These are phyloP conservation scores for Hirsutella rhossiliensis DNA, from an alignment of 2,329 filamentous ascomycete species.

Conservation along the genomic window DNA sequence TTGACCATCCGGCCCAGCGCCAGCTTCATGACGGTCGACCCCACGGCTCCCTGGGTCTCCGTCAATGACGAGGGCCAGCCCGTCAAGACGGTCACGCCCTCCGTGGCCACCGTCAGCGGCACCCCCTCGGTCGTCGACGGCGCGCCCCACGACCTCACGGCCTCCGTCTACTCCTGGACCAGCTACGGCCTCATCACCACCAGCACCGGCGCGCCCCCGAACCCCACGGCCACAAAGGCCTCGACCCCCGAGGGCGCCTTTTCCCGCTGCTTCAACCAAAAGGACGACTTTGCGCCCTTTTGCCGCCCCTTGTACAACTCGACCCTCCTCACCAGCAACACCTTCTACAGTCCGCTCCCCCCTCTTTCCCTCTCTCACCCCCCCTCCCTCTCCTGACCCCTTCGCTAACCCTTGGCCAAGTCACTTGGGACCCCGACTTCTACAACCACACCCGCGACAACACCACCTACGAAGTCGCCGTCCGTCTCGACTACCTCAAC, in stretches of 20 bases:
- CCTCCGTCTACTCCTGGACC: constrained; percentile 25
- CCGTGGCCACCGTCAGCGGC: constrained; percentile 31
- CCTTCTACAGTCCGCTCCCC: constrained; percentile 36
- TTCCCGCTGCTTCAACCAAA: constrained; percentile 33
- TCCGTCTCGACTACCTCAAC: constrained; percentile 30
- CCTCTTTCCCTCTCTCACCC: neutral
- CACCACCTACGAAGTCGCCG: constrained; percentile 16
- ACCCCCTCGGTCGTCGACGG: constrained; percentile 23
- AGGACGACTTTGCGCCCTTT: constrained; percentile 36
- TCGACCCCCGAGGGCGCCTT: constrained; percentile 35
- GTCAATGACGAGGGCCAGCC: constrained; percentile 35
- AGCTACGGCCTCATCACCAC: constrained; percentile 24
- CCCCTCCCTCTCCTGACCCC: neutral
- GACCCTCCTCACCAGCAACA: constrained; percentile 29
- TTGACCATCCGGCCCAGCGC: too few relatives aligned
- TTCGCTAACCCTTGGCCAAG: constrained; percentile 17
- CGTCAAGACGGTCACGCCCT: constrained; percentile 34
- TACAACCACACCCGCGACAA: constrained; percentile 30
- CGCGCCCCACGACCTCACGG: constrained; percentile 35
- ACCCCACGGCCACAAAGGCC: constrained; percentile 27
- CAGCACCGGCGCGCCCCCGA: constrained; percentile 29
- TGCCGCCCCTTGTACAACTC: constrained; percentile 34
- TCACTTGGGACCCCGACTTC: constrained; percentile 44
- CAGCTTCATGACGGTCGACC: neutral
- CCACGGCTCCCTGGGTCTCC: constrained; percentile 36